A percentile compares a stretch with the other conserved stretches of the same genome.
Conservation (phyloP, 108 stramenopile species). For the Aurantiochytrium sp. region DNA sequence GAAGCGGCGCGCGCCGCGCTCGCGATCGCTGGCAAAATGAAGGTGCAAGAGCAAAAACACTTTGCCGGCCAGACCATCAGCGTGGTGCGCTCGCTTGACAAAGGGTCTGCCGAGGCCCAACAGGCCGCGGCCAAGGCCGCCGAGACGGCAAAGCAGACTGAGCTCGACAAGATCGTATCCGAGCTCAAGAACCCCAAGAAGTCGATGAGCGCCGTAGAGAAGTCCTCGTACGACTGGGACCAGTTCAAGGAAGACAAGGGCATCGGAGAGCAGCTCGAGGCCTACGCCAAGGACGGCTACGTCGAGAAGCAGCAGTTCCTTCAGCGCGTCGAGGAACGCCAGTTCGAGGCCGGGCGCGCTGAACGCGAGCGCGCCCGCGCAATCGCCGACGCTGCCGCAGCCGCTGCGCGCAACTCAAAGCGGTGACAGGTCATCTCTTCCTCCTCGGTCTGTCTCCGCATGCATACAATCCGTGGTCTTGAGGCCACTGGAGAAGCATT, state of each 20-base stretch:
- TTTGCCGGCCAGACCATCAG: conserved; percentile 13
- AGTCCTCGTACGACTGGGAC: conserved; percentile 22
- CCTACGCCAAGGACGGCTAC: conserved; percentile 20
- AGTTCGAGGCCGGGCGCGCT: neutral
- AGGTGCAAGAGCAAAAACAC: neutral
- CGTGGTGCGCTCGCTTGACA: neutral
- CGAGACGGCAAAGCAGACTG: neutral
- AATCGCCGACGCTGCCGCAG: neutral
- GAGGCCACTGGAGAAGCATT: too few relatives aligned
- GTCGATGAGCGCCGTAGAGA: neutral
- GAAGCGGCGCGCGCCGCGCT: neutral
- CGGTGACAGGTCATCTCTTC: neutral
- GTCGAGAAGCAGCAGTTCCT: conserved; percentile 27
- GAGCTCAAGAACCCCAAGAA: conserved; percentile 19
- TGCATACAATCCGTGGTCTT: too few relatives aligned
- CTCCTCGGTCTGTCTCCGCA: too few relatives aligned
- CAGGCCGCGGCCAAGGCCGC: neutral
- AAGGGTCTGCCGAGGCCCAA: neutral
- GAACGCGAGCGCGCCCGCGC: conserved; percentile 30
- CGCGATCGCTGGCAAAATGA: conserved; percentile 4
- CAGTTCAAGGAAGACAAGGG: conserved; percentile 24
- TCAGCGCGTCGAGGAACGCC: conserved; percentile 13
- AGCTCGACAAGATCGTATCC: neutral
- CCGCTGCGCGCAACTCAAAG: neutral
- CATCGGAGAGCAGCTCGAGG: neutral